A percentile compares a stretch with the other conserved stretches of the same genome.
These are phyloP conservation scores for Tolypocladium cylindrosporum DNA, from an alignment of 2,329 filamentous ascomycete species.

Conservation along the genomic window DNA sequence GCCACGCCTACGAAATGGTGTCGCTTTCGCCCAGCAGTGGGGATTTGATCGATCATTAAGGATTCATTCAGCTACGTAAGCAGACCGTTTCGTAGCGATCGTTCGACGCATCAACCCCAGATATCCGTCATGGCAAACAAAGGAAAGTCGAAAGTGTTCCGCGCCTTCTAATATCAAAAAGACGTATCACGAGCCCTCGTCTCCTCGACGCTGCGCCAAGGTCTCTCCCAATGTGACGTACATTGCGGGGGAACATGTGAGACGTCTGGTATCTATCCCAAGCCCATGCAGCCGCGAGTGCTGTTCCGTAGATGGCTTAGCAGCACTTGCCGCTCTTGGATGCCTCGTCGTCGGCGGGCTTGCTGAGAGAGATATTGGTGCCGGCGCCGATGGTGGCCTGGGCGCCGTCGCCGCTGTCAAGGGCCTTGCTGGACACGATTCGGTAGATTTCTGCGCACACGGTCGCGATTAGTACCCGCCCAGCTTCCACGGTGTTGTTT, in stretches of 20 bases:
- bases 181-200: conserved; percentile 24
- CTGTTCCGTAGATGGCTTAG: conserved; percentile 33
- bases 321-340: conserved; percentile 77
- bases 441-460: conserved; percentile 80
- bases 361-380: conserved; percentile 78
- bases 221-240: conserved; percentile 21
- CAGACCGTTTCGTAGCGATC: conserved; percentile 24
- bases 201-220: conserved; percentile 19
- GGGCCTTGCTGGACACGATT: conserved; percentile 95
- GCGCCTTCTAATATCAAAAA: conserved; percentile 29
- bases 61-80: conserved; percentile 29
- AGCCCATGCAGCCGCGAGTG: conserved; percentile 15
- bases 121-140: conserved; percentile 27
- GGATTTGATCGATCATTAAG: conserved; percentile 18
- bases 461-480: background rate
- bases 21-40: background rate
- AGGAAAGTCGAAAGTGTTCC: conserved; percentile 27
- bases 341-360: conserved; percentile 65
- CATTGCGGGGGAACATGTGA: conserved; percentile 21
- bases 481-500: background rate
- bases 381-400: conserved; percentile 73
- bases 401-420: conserved; percentile 77
- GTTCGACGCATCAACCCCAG: conserved; percentile 25
- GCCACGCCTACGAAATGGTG: background rate
- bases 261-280: conserved; percentile 22